phyloP scores from a whole-genome alignment of 1,139 yeast genomes.

The Pichia sp. region DNA sequence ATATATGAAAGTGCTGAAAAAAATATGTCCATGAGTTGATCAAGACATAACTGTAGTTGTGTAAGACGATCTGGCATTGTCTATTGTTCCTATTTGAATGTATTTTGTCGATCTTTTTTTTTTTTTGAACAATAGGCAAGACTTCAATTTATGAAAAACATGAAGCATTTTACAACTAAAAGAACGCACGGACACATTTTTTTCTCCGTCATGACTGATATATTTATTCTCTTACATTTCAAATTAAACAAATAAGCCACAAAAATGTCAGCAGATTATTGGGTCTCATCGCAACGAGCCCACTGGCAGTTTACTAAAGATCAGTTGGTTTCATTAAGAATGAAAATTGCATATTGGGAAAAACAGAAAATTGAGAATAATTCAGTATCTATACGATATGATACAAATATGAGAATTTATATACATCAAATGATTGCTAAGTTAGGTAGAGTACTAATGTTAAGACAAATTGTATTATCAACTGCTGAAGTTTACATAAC shows the following conservation, averaged over 20 bases:
- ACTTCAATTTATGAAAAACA: too few relatives aligned
- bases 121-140: too few relatives aligned
- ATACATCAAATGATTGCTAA: slow-evolving; percentile 63
- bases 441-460: slow-evolving; percentile 68
- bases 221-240: too few relatives aligned
- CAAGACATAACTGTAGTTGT: slow-evolving; percentile 86
- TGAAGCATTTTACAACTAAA: not conserved
- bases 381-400: slow-evolving; percentile 32
- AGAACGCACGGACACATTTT: not conserved
- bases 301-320: slow-evolving; percentile 50
- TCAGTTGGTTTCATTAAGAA: not conserved
- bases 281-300: slow-evolving; percentile 59
- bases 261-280: slow-evolving; percentile 55
- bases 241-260: not conserved
- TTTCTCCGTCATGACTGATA: too few relatives aligned
- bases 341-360: slow-evolving; percentile 11
- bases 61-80: slow-evolving; percentile 79
- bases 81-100: too few relatives aligned
- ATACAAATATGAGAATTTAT: slow-evolving; percentile 59
- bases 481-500: slow-evolving; percentile 82
- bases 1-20: slow-evolving; percentile 85
- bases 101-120: too few relatives aligned
- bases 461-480: slow-evolving; percentile 78
- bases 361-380: slow-evolving; percentile 9
- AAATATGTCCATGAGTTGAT: slow-evolving; percentile 79